phyloP scores from a whole-genome alignment of 2,329 filamentous ascomycete genomes.

The Pseudonectria foliicola region DNA sequence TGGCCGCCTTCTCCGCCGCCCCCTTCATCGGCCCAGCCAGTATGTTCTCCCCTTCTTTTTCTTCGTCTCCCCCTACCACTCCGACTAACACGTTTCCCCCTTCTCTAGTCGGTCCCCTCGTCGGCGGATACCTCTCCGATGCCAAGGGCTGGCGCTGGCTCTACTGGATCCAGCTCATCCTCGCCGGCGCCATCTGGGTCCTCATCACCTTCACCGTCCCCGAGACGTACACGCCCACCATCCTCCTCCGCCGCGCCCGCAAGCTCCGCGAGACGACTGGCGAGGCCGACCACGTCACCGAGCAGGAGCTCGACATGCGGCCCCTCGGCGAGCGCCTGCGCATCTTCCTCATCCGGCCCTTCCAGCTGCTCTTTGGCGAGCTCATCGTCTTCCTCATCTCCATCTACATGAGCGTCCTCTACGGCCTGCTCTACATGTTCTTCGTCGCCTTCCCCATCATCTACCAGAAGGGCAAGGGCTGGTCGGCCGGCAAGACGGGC shows the following conservation, averaged over 20 bases:
- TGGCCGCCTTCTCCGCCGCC: conserved; percentile 78
- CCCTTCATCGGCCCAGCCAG: conserved; percentile 75
- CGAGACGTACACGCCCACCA: conserved; percentile 78
- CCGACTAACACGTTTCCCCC: conserved; percentile 4
- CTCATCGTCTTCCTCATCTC: conserved; percentile 79
- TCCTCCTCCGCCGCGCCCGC: conserved; percentile 63
- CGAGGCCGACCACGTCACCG: conserved; percentile 63
- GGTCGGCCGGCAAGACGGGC: conserved; percentile 64
- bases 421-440: conserved; percentile 70
- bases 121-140: conserved; percentile 70
- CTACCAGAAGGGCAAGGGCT: conserved; percentile 75
- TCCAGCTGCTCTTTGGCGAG: conserved; percentile 78
- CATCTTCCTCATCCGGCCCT: conserved; percentile 73
- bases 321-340: conserved; percentile 61
- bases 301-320: conserved; percentile 69
- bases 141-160: conserved; percentile 72
- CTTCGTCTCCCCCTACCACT: no score
- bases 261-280: conserved; percentile 65
- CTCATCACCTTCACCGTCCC: conserved; percentile 83
- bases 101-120: conserved; percentile 65
- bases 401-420: conserved; percentile 79
- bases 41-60: conserved; percentile 19
- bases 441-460: conserved; percentile 65
- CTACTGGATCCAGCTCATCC: conserved; percentile 80
- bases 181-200: conserved; percentile 62